Conservation (phyloP, 1,284 basidiomycete genomes). For the Irpex rosettiformis region DNA sequence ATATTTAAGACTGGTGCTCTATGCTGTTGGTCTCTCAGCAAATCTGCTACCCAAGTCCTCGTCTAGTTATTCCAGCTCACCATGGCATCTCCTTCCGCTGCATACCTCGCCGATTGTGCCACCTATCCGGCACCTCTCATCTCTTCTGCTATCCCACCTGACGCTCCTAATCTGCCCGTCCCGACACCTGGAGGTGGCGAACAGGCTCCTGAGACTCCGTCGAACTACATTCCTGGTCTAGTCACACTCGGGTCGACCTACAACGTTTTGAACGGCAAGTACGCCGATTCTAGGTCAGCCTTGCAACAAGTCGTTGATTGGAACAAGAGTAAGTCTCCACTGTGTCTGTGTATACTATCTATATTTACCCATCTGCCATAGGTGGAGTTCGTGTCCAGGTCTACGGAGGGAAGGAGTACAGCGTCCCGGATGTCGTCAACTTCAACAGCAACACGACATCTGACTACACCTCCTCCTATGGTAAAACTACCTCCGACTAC, state of each 20-base stretch:
- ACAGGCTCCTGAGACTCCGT: neutral
- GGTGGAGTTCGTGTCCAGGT: neutral
- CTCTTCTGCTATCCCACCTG: neutral
- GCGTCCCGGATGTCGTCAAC: neutral
- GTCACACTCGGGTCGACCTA: neutral
- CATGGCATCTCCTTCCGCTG: neutral
- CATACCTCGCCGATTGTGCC: neutral
- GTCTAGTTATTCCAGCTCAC: neutral
- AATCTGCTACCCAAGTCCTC: neutral
- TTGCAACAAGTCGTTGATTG: slow-evolving; percentile 1
- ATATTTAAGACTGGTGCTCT: too few relatives aligned
- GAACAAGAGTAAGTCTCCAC: neutral
- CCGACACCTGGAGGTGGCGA: neutral
- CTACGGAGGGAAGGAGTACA: neutral
- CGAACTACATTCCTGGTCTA: neutral
- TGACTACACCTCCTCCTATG: neutral
- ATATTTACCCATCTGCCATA: neutral
- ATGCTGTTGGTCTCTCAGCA: too few relatives aligned
- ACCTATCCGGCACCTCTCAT: neutral
- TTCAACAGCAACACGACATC: neutral
- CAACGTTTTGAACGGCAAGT: neutral
- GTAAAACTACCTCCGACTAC: neutral
- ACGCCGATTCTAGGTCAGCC: neutral
- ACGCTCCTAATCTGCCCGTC: neutral
- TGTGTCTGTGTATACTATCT: neutral